phyloP scores from a whole-genome alignment of 1,284 basidiomycete species.

The Tilletia walkeri region DNA sequence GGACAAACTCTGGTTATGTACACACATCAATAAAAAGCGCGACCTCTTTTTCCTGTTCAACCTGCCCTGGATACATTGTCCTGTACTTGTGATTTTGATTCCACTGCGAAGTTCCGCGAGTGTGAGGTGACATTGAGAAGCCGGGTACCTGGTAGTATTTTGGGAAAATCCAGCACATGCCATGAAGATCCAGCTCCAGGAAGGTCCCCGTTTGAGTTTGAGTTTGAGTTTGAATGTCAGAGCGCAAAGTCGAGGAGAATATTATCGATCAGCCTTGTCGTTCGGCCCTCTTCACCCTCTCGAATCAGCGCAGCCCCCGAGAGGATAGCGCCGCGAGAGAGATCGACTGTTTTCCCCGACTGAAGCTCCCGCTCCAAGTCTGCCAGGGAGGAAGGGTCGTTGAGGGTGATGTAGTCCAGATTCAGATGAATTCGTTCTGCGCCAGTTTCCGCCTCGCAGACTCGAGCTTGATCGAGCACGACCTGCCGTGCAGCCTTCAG shows the following conservation, averaged over 20 bases:
- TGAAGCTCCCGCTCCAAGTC: constrained; percentile 59
- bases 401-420: constrained; percentile 85
- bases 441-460: constrained; percentile 38
- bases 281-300: constrained; percentile 59
- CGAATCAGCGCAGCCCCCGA: constrained; percentile 81
- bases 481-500: constrained; percentile 32
- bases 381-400: constrained; percentile 71
- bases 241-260: constrained; percentile 67
- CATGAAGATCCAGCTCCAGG: no score
- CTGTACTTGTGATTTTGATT: no score
- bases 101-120: no score
- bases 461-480: constrained; percentile 55
- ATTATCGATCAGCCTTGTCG: constrained; percentile 90
- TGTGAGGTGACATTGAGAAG: no score
- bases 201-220: no score
- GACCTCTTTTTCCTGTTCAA: no score
- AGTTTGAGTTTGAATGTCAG: neutral
- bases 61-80: no score
- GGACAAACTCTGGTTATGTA: no score
- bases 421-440: constrained; percentile 63
- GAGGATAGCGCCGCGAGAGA: constrained; percentile 66
- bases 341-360: constrained; percentile 40
- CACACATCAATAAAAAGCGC: no score
- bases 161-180: no score
- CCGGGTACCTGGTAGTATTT: no score